Evolutionary conservation across 2,329 filamentous ascomycete genomes (phyloP).

Genomic region (Colletotrichum sidae): DNA sequence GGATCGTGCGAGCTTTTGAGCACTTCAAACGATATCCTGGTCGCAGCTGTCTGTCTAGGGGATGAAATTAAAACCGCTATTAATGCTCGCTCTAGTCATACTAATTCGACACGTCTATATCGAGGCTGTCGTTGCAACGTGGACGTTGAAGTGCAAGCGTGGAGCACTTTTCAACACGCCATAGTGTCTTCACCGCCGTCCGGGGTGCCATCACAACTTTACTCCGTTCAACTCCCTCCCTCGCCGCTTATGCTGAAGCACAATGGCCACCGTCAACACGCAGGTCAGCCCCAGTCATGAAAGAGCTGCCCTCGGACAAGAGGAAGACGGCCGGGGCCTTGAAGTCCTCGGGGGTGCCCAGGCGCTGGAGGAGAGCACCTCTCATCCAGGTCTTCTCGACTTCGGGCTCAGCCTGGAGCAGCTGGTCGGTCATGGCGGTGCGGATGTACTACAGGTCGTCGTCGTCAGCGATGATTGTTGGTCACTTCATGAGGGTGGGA

Average conservation of each 20-base stretch:
- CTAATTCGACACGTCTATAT: slow-evolving; percentile 19
- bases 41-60: too few relatives aligned
- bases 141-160: too few relatives aligned
- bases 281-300: slow-evolving; percentile 69
- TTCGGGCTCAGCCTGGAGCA: slow-evolving; percentile 58
- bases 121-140: not conserved
- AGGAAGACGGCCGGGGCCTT: slow-evolving; percentile 68
- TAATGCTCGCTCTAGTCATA: slow-evolving; percentile 16
- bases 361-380: slow-evolving; percentile 63
- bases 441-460: slow-evolving; percentile 54
- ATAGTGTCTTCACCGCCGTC: not conserved
- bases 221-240: not conserved
- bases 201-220: not conserved
- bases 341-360: slow-evolving; percentile 68
- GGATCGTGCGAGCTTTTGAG: too few relatives aligned
- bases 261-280: slow-evolving; percentile 69
- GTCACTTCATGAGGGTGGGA: slow-evolving; percentile 2
- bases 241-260: slow-evolving; percentile 45
- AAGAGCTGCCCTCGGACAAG: slow-evolving; percentile 66
- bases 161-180: too few relatives aligned
- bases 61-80: slow-evolving; percentile 7
- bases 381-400: slow-evolving; percentile 65
- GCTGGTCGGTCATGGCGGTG: slow-evolving; percentile 59
- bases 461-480: not conserved
- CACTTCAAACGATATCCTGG: too few relatives aligned